A percentile compares a stretch with the other conserved stretches of the same genome.
Evolutionary conservation across 331 rosid species (phyloP).

Genomic region (Acacia concinna): DNA sequence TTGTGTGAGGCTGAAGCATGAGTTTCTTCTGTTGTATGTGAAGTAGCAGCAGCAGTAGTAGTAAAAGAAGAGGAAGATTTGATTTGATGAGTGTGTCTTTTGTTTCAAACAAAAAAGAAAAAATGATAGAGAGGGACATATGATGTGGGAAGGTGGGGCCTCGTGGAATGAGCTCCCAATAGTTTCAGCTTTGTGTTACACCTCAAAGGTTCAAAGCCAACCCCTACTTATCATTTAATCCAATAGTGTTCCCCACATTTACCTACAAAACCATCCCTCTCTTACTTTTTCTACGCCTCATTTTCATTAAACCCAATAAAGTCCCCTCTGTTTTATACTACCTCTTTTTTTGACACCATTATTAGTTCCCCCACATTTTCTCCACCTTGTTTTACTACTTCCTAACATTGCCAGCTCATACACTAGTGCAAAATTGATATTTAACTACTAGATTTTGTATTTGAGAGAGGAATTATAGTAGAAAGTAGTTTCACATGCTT

Average conservation of each 20-base stretch:
- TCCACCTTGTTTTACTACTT: background rate
- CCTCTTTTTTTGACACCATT: background rate
- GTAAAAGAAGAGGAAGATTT: no score
- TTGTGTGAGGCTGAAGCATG: conserved; percentile 55
- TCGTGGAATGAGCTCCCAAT: conserved; percentile 51
- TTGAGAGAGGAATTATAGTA: no score
- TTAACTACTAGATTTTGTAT: no score
- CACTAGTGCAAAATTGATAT: no score
- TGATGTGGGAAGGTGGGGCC: conserved; percentile 26
- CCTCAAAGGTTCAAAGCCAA: conserved; percentile 35
- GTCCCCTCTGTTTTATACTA: background rate
- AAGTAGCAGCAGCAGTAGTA: background rate
- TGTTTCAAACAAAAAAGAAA: background rate
- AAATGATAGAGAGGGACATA: background rate
- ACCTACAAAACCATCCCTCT: background rate
- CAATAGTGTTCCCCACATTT: conserved; percentile 31
- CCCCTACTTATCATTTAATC: conserved; percentile 9
- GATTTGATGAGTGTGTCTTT: background rate
- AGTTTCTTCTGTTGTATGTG: background rate
- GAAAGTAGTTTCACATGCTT: no score
- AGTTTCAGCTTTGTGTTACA: conserved; percentile 37
- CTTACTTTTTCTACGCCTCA: background rate
- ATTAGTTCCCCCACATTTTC: background rate
- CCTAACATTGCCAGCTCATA: background rate
- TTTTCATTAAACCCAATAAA: background rate